phyloP scores from a whole-genome alignment of 2,329 filamentous ascomycete genomes.

The Ciborinia camelliae region DNA sequence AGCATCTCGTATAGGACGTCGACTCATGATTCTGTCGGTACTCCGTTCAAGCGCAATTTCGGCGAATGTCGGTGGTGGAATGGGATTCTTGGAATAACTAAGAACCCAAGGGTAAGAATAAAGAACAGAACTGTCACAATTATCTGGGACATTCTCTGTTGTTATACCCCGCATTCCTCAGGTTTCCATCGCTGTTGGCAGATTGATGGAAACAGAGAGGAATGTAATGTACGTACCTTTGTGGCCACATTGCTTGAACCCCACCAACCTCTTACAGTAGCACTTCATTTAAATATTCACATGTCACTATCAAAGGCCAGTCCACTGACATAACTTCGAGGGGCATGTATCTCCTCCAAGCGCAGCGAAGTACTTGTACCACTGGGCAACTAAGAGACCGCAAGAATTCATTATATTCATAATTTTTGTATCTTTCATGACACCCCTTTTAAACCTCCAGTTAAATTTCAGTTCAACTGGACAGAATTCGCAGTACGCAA shows the following conservation, averaged over 20 bases:
- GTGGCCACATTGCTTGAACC: background rate
- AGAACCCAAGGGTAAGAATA: background rate
- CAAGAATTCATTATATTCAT: background rate
- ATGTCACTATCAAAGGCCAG: background rate
- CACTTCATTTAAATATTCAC: background rate
- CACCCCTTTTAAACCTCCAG: too few relatives aligned
- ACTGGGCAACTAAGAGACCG: background rate
- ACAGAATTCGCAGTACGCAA: background rate
- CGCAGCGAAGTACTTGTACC: background rate
- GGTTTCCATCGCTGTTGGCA: background rate
- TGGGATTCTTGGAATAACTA: background rate
- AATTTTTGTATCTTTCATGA: background rate
- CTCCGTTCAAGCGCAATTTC: background rate
- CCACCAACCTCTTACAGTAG: background rate
- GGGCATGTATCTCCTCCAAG: background rate
- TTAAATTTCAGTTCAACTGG: background rate
- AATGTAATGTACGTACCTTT: background rate
- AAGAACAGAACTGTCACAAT: background rate
- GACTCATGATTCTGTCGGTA: background rate
- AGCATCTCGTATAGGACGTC: background rate
- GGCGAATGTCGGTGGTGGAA: background rate
- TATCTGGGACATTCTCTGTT: background rate
- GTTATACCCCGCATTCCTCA: constrained; percentile 14
- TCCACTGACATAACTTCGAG: background rate
- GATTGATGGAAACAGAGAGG: background rate